Evolutionary conservation across 371 early-diverging fungal species (phyloP).

Genomic region (Mortierella polycephala): DNA sequence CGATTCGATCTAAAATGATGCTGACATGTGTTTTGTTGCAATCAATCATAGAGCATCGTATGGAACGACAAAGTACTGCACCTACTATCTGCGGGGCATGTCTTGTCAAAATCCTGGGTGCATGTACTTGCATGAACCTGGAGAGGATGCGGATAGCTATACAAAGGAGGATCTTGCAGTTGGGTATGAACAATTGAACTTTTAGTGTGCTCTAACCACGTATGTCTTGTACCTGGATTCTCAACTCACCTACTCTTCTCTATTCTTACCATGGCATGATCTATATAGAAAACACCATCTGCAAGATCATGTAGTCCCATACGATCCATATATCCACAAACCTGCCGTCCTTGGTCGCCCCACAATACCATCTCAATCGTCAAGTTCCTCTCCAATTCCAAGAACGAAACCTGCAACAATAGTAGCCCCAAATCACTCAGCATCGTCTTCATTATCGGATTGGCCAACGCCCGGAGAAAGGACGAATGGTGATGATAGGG

Average conservation of each 20-base stretch:
- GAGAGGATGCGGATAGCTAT: conserved; percentile 87
- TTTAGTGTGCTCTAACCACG: neutral
- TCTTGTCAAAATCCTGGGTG: conserved; percentile 93
- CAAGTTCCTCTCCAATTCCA: conserved; percentile 25
- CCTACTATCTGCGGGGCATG: conserved; percentile 91
- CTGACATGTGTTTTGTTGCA: too few relatives aligned
- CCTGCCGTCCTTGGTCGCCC: conserved; percentile 31
- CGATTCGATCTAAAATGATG: neutral
- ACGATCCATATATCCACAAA: conserved; percentile 45
- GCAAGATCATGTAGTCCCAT: conserved; percentile 61
- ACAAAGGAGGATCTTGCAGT: conserved; percentile 73
- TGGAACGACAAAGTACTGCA: conserved; percentile 98
- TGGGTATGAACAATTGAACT: conserved; percentile 56
- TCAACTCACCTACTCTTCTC: neutral
- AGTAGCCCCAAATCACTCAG: conserved; percentile 36
- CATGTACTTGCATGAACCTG: conserved; percentile 95
- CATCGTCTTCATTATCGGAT: conserved; percentile 53
- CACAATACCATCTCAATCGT: conserved; percentile 27
- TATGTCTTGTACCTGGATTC: neutral
- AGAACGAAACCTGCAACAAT: conserved; percentile 51
- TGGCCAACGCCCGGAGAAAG: conserved; percentile 37
- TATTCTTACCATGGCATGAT: neutral
- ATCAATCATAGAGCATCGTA: conserved; percentile 75
- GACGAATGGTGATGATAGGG: conserved; percentile 42
- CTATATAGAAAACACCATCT: conserved; percentile 65